These are phyloP conservation scores for Pleurotus sapidus DNA, from an alignment of 768 basidiomycete genomes.

Conservation along the genomic window DNA sequence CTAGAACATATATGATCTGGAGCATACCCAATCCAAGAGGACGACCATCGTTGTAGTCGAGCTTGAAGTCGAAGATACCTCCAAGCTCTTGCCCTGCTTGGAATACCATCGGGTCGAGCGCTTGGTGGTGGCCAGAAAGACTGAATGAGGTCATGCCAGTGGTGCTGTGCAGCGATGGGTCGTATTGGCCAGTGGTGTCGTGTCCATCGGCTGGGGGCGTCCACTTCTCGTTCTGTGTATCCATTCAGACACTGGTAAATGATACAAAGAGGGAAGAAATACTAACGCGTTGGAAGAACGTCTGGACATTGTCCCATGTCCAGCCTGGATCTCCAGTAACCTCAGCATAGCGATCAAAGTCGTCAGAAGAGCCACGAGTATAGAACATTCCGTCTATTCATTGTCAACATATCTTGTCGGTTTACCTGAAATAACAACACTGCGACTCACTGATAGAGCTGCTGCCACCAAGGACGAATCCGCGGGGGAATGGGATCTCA, in stretches of 20 bases:
- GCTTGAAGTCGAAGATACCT: slow-evolving; percentile 22
- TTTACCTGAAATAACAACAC: background rate
- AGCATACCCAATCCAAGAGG: slow-evolving; percentile 26
- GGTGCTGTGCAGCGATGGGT: slow-evolving; percentile 23
- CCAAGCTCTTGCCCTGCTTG: slow-evolving; percentile 17
- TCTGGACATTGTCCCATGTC: slow-evolving; percentile 23
- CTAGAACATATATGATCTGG: background rate
- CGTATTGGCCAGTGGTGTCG: slow-evolving; percentile 23
- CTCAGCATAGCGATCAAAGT: slow-evolving; percentile 20
- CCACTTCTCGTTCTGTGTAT: slow-evolving; percentile 23
- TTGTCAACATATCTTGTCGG: background rate
- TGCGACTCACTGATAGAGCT: slow-evolving; percentile 19
- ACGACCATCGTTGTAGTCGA: slow-evolving; percentile 27
- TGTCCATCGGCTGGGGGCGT: slow-evolving; percentile 23
- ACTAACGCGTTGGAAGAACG: slow-evolving; percentile 21
- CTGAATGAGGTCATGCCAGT: slow-evolving; percentile 22
- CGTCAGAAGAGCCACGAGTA: slow-evolving; percentile 23
- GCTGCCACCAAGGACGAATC: slow-evolving; percentile 16
- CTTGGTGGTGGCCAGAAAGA: slow-evolving; percentile 16
- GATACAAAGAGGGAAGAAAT: background rate
- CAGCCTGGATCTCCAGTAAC: slow-evolving; percentile 24
- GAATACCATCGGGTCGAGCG: slow-evolving; percentile 19
- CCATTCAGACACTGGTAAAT: background rate
- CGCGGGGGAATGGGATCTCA: slow-evolving; percentile 14
- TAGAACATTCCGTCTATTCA: slow-evolving; percentile 22